Conservation (phyloP, 2,329 filamentous ascomycete species). For the Xylariaceae sp. region DNA sequence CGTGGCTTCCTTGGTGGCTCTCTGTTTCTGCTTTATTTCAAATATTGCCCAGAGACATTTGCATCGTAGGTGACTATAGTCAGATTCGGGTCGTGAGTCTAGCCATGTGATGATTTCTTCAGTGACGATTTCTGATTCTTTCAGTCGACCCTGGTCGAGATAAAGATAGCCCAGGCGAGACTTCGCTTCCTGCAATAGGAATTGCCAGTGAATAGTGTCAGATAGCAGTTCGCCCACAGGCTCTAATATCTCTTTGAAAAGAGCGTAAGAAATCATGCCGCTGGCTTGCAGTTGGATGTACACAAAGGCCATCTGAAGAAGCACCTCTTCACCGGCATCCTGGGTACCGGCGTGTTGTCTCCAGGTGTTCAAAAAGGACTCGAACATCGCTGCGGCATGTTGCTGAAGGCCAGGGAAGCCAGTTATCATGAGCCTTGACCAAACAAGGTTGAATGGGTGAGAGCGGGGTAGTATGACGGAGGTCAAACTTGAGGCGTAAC, state of each 20-base stretch:
- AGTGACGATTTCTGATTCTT: conserved; percentile 18
- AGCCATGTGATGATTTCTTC: conserved; percentile 24
- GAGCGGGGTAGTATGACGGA: conserved; percentile 20
- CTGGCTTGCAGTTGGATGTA: conserved; percentile 28
- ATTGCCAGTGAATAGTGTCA: conserved; percentile 17
- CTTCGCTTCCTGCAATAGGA: conserved; percentile 25
- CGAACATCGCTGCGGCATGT: conserved; percentile 23
- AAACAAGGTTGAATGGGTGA: conserved; percentile 28
- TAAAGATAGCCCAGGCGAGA: conserved; percentile 22
- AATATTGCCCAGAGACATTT: conserved; percentile 26
- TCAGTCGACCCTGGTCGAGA: conserved; percentile 18
- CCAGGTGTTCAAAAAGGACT: conserved; percentile 26
- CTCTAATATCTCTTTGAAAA: conserved; percentile 20
- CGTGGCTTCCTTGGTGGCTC: conserved; percentile 18
- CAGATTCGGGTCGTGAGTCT: conserved; percentile 10
- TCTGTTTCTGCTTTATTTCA: conserved; percentile 23
- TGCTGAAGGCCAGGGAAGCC: conserved; percentile 23
- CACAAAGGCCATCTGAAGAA: conserved; percentile 27
- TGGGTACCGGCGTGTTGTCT: conserved; percentile 19
- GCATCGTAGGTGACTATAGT: conserved; percentile 19
- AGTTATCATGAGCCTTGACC: conserved; percentile 26
- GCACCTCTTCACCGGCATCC: conserved; percentile 17
- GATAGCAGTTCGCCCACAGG: conserved; percentile 17
- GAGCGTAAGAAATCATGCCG: conserved; percentile 22
- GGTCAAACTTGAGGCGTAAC: conserved; percentile 26